phyloP scores from a whole-genome alignment of 129 eudicot genomes.

The Escallonia rubra region DNA sequence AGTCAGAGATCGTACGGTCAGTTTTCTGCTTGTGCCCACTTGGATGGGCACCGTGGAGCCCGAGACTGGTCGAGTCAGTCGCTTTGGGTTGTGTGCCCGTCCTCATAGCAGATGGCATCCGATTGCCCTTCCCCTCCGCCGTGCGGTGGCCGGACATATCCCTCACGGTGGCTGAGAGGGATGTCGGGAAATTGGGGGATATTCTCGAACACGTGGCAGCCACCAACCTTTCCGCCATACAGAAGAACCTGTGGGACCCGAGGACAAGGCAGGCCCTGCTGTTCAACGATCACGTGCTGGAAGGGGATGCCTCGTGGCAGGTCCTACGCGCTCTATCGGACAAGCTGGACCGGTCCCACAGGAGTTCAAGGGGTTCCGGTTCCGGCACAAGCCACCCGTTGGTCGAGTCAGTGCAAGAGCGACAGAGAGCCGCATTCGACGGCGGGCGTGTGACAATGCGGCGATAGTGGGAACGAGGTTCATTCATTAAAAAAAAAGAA shows the following conservation, averaged over 20 bases:
- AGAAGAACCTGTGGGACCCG: constrained; percentile 56
- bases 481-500: no score
- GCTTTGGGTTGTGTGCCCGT: constrained; percentile 88
- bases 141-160: constrained; percentile 75
- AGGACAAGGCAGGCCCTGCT: constrained; percentile 40
- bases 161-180: constrained; percentile 62
- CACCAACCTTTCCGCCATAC: constrained; percentile 54
- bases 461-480: no score
- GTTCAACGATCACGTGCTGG: constrained; percentile 32
- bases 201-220: constrained; percentile 67
- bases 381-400: no score
- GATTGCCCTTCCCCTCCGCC: constrained; percentile 47
- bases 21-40: constrained; percentile 83
- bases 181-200: constrained; percentile 44
- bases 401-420: no score
- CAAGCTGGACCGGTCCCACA: constrained; percentile 41
- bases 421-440: no score
- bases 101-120: constrained; percentile 74
- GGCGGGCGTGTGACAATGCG: no score
- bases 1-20: constrained; percentile 66
- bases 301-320: constrained; percentile 88
- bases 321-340: constrained; percentile 27
- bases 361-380: constrained; percentile 19
- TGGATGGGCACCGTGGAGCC: constrained; percentile 99
- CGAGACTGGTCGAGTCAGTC: constrained; percentile 71